Evolutionary conservation across 805 yeast species (phyloP).

Genomic region (Cyberlindnera petersonii): DNA sequence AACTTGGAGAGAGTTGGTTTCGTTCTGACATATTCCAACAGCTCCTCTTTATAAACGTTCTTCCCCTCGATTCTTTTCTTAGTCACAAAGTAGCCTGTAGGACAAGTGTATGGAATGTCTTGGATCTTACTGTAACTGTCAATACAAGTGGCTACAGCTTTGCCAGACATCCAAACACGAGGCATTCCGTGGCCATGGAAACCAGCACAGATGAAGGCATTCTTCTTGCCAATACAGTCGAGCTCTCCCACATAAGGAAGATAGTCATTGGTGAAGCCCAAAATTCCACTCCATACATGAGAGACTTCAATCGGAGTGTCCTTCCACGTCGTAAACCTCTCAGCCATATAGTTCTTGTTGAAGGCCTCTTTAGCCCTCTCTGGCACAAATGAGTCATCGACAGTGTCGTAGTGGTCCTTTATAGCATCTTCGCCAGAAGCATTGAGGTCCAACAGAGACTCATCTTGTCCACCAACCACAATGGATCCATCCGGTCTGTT

Average conservation of each 20-base stretch:
- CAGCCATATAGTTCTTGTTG: conserved; percentile 29
- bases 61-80: conserved; percentile 19
- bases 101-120: conserved; percentile 19
- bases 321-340: conserved; percentile 33
- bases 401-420: conserved; percentile 27
- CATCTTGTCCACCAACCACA: conserved; percentile 33
- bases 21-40: conserved; percentile 7
- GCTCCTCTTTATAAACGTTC: conserved; percentile 11
- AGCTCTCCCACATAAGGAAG: conserved; percentile 43
- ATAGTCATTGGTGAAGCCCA: conserved; percentile 41
- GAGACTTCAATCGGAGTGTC: conserved; percentile 24
- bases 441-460: conserved; percentile 8
- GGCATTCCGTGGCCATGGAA: conserved; percentile 54
- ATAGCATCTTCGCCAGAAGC: conserved; percentile 11
- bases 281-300: conserved; percentile 43
- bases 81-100: conserved; percentile 17
- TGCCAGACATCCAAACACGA: conserved; percentile 37
- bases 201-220: conserved; percentile 42
- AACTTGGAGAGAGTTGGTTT: conserved; percentile 4
- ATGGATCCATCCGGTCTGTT: conserved; percentile 38
- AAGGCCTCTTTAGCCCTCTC: conserved; percentile 25
- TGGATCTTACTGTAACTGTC: conserved; percentile 10
- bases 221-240: conserved; percentile 23
- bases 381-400: conserved; percentile 35
- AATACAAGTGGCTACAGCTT: conserved; percentile 34